Base-by-base conservation (phyloP, 139 green algal genomes). In the Deuterostichococcus epilithicus region DNA sequence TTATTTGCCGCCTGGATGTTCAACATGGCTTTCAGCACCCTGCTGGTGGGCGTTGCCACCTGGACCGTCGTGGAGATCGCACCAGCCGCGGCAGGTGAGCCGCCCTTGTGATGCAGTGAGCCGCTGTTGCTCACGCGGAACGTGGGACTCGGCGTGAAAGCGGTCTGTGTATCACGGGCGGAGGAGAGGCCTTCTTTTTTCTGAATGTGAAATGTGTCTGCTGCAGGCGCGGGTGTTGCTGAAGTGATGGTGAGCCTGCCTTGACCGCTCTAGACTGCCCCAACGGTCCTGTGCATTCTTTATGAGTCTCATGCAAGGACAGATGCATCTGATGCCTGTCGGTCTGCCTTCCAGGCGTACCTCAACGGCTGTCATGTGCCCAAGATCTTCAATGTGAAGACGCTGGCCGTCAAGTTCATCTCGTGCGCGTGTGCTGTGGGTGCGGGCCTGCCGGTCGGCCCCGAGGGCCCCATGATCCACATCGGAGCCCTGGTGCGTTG, bases 391-490 rank as follows among this genome's bases (percentile, higher is more conserved):
- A 96, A 95, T 80, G 80, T 97, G 25, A 81, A 77, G 63, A 97
- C 93, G 5, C 82, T 97, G 25, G 70, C 52, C 0, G 93, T 96
- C 33, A 97, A 97, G 82, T 94, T 95, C 73, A 45, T 90, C 32
- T 91, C 82, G 0, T 92, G 87, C 37, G 89, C 83, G 0, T 69
- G 90, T 28, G 90, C 90, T 2, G 93, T 97, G 72, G 90, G 86
- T 1, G 84, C 78, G 1, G 93, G 93, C 0, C 83, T 97, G 73
- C 93, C 93, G 2, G 91, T 96, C 5, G 93, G 93, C 0, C 93
- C 93, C 1, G 93, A 97, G 83, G 93, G 93, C 8, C 93, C 93
- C 39, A 92, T 97, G 76, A 90, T 97, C 37, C 93, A 97, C 86
- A 94, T 97, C 28, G 93, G 92, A 0, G 92, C 92, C 28, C 52